Percentiles rank a stretch among this genome's conserved stretches.
Conservation (phyloP, 2,329 filamentous ascomycete species). For the Clonostachys sp. region DNA sequence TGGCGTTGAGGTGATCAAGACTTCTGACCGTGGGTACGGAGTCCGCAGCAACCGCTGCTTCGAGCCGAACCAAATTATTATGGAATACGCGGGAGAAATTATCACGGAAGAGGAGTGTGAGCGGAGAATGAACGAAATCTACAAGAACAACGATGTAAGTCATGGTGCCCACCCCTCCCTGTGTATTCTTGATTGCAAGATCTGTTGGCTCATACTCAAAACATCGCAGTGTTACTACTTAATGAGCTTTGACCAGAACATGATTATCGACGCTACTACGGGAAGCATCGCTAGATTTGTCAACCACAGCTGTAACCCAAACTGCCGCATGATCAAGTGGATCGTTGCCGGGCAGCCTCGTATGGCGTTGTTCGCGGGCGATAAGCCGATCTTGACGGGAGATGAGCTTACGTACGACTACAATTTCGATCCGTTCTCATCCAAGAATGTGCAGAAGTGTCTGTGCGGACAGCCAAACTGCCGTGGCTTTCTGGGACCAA, state of each 20-base stretch:
- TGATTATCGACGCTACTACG: slow-evolving; percentile 96
- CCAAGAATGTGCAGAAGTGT: slow-evolving; percentile 64
- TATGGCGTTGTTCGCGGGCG: slow-evolving; percentile 94
- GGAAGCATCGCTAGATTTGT: slow-evolving; percentile 97
- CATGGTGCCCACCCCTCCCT: neutral
- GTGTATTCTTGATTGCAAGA: neutral
- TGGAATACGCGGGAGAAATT: slow-evolving; percentile 97
- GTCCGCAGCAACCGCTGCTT: slow-evolving; percentile 89
- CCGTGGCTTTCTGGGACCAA: slow-evolving; percentile 59
- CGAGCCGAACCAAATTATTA: slow-evolving; percentile 87
- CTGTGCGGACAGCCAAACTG: slow-evolving; percentile 61
- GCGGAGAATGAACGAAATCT: slow-evolving; percentile 85
- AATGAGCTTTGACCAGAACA: slow-evolving; percentile 97
- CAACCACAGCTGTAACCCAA: slow-evolving; percentile 95
- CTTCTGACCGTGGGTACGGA: slow-evolving; percentile 80
- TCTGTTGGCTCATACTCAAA: neutral
- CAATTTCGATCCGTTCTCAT: slow-evolving; percentile 66
- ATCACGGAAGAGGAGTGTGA: slow-evolving; percentile 94
- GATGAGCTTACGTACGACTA: slow-evolving; percentile 96
- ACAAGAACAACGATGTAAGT: slow-evolving; percentile 86
- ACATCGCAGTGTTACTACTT: slow-evolving; percentile 80
- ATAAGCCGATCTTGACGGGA: slow-evolving; percentile 84
- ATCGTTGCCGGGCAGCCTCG: slow-evolving; percentile 88
- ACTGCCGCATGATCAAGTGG: slow-evolving; percentile 98
- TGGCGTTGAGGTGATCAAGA: slow-evolving; percentile 94